Conservation (phyloP, 305 asterid genomes). For the Solanum hybrid region DNA sequence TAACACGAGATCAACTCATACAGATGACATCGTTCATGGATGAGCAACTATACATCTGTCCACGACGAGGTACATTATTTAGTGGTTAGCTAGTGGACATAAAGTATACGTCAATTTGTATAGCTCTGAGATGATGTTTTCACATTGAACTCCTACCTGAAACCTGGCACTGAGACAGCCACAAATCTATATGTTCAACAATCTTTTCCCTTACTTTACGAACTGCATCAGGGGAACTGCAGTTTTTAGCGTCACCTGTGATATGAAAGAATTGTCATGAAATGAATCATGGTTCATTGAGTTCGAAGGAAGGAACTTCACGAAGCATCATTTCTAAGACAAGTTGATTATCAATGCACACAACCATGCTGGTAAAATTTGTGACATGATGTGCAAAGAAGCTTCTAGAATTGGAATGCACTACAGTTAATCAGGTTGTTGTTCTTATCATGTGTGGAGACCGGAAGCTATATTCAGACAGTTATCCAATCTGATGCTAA, state of each 20-base stretch:
- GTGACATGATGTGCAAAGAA: not conserved
- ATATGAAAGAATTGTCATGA: not conserved
- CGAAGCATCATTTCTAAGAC: not conserved
- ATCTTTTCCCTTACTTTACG: constrained; percentile 65
- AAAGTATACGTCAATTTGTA: not conserved
- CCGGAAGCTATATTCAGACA: not conserved
- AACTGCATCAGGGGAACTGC: constrained; percentile 74
- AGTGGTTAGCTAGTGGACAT: not conserved
- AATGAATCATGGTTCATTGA: not conserved
- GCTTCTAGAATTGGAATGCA: not conserved
- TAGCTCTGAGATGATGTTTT: not conserved
- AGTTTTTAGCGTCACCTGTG: constrained; percentile 64
- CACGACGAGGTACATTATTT: not conserved
- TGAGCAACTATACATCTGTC: constrained; percentile 18
- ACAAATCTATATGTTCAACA: constrained; percentile 52
- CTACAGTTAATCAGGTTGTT: not conserved
- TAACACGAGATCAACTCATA: not conserved
- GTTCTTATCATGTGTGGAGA: not conserved
- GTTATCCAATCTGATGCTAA: not conserved
- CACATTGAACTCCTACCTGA: constrained; percentile 52
- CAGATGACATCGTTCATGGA: constrained; percentile 2
- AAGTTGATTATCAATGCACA: not conserved
- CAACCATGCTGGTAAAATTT: not conserved
- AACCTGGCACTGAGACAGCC: constrained; percentile 71
- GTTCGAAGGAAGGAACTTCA: not conserved